Evolutionary conservation across 495 filamentous ascomycete species (phyloP).

Genomic region (Aeminium ludgeri): DNA sequence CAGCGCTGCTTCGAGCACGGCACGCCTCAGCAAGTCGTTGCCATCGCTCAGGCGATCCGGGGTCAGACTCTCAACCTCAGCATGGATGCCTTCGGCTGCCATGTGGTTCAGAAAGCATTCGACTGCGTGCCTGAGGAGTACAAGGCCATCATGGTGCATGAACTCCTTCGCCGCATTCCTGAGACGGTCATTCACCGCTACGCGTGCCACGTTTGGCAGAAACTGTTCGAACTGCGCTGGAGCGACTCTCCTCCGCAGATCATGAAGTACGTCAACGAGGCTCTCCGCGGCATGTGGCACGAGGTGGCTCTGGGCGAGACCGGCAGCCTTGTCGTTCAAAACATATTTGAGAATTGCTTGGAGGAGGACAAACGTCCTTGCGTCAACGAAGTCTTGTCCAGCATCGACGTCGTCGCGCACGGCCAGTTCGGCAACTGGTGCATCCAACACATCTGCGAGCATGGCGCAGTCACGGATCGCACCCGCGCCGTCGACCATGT

Average conservation of each 20-base stretch:
- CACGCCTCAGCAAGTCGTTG: constrained; percentile 82
- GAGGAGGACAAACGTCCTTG: constrained; percentile 98
- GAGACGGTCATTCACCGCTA: constrained; percentile 98
- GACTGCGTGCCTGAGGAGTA: constrained; percentile 94
- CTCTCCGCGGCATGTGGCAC: constrained; percentile 93
- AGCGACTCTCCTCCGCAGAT: constrained; percentile 87
- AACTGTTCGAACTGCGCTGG: constrained; percentile 97
- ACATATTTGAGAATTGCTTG: constrained; percentile 97
- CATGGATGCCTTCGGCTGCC: constrained; percentile 97
- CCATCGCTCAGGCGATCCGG: constrained; percentile 86
- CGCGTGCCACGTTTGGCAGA: constrained; percentile 98
- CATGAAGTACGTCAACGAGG: constrained; percentile 96
- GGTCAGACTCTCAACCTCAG: constrained; percentile 87
- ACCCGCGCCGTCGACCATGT: constrained; percentile 90
- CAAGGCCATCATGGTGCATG: constrained; percentile 96
- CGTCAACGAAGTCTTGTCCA: constrained; percentile 85
- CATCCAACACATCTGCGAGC: constrained; percentile 98
- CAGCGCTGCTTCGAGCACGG: constrained; percentile 98
- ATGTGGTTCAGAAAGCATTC: constrained; percentile 96
- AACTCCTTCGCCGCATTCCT: constrained; percentile 84
- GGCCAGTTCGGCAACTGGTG: constrained; percentile 99
- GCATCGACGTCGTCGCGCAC: constrained; percentile 87
- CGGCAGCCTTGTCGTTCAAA: constrained; percentile 92
- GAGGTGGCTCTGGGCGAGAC: constrained; percentile 95
- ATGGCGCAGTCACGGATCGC: constrained; percentile 79